Evolutionary conservation across 140 eudicot species (phyloP), one percentile per base, ranked within the genome.

Genomic region (Oenanthe javanica): DNA sequence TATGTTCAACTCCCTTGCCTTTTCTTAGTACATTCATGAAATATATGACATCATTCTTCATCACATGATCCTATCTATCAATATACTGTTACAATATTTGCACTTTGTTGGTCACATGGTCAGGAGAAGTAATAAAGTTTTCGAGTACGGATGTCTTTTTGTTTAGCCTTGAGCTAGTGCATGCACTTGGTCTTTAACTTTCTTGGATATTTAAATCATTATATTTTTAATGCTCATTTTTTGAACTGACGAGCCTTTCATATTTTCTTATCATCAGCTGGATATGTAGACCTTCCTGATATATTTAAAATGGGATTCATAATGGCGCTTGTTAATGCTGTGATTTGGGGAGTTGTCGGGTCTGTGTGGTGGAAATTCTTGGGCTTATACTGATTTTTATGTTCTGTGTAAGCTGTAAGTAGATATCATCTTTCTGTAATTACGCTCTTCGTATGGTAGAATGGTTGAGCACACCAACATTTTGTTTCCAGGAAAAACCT

Each of bases 311-410:
- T 59, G 27, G 91, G 88, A 75, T 85, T 87, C 79, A 66, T 87
- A 48, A 87, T 87, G 87, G 88, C 91, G 23, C 4, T 83, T 73
- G 74, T 87, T 16, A 87, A 87, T 67, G 85, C 85, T 4, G 79
- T 78, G 64, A 87, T 85, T 18, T 87, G 91, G 91, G 88, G 83
- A 54, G 86, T 81, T 27, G 87, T 83, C 5, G 91, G 91, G 72
- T 69, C 86, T 8, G 81, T 85, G 57, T 87, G 91, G 91, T 87
- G 91, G 91, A 87, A 87, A 66, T 84, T 87, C 85, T 79, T 87
- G 82, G 91, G 91, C 6, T 81, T 87, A 16, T 87, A 87, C 64
- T 87, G 83, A 87, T 78, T 78, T 79, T 72, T 2, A 9, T 40
- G 64, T 19, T 52, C 27, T 48, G 27, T n/a, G 36, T 1, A 61